Base-by-base conservation (phyloP, 495 filamentous ascomycete species). In the Aspergillus avenaceus region DNA sequence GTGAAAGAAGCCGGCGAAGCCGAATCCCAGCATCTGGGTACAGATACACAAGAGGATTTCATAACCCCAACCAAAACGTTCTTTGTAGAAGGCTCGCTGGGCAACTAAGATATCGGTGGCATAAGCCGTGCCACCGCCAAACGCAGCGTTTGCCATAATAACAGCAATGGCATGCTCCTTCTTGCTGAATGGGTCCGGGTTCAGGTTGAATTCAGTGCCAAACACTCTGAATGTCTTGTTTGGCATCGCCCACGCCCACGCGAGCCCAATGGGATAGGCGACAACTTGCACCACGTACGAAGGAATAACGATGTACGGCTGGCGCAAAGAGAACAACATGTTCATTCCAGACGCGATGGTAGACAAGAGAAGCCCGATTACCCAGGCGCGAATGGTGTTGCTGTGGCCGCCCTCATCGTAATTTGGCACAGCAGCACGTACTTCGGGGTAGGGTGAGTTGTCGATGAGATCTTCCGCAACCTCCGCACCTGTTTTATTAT, bases 311-410 rank as follows among this genome's bases (percentile, higher is more conserved):
- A 88, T 87, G 48, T 71, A 81, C 0, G 85, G 84, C 26, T 79
- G 58, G 47, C 84, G 79, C 60, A 89, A 65, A 38, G 81, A 85
- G 69, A 90, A 88, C 18, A 88, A 67, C 45, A 81, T 82, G 66
- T 90, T 89, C 66, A 86, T 70, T 0, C 73, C 79, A 8, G 85
- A 83, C 12, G 81, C 85, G 28, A 89, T 67, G 4, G 85, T 76
- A 8, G 84, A 77, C 16, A 88, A 71, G 4, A 87, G 23, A 58
- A 88, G 50, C n/a, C 85, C 85, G 52, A 89, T 81, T 5, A 77
- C 63, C 85, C 85, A 89, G 21, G 85, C 85, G 18, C 85, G 82
- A 40, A 89, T 74, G 22, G 85, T 89, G 58, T 86, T 87, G 47
- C 72, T 73, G 24, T 80, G 77, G 41, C 84, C 73, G 38, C 83